These are phyloP conservation scores for Starmerella vitae DNA, from an alignment of 805 yeast species.

Conservation along the genomic window DNA sequence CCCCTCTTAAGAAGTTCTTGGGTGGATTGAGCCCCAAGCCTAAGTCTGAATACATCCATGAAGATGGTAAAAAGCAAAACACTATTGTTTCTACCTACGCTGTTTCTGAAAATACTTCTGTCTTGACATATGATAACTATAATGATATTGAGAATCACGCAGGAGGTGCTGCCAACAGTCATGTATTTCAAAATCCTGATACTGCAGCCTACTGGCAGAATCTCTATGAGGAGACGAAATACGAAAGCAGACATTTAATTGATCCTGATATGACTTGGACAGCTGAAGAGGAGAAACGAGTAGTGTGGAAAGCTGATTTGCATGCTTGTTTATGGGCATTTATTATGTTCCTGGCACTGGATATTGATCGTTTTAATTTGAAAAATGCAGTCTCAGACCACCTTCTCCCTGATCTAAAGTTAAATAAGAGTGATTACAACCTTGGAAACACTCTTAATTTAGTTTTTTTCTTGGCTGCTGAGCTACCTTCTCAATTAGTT, in stretches of 20 bases:
- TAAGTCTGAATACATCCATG: too few relatives aligned
- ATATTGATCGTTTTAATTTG: slow-evolving; percentile 46
- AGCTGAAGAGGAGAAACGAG: slow-evolving; percentile 35
- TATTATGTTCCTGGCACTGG: slow-evolving; percentile 45
- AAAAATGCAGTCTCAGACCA: slow-evolving; percentile 47
- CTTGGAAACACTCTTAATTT: slow-evolving; percentile 45
- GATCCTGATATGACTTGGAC: slow-evolving; percentile 51
- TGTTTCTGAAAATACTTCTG: too few relatives aligned
- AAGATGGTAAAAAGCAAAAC: too few relatives aligned
- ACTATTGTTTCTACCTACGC: too few relatives aligned
- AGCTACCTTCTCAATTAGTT: slow-evolving; percentile 54
- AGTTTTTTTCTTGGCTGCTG: slow-evolving; percentile 43
- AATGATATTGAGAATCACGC: slow-evolving; percentile 6
- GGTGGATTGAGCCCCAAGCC: too few relatives aligned
- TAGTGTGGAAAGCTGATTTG: slow-evolving; percentile 41
- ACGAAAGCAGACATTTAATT: slow-evolving; percentile 43
- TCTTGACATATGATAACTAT: too few relatives aligned
- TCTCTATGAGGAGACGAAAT: slow-evolving; percentile 36
- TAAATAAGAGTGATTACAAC: slow-evolving; percentile 47
- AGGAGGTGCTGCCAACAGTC: slow-evolving; percentile 2
- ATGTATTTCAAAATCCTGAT: slow-evolving; percentile 35
- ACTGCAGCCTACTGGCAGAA: slow-evolving; percentile 35
- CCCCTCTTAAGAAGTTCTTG: too few relatives aligned
- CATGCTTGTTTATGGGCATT: slow-evolving; percentile 46
- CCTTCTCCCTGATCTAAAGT: slow-evolving; percentile 36